Conservation (phyloP, 2,329 filamentous ascomycete species). For the Colletotrichum sp. region DNA sequence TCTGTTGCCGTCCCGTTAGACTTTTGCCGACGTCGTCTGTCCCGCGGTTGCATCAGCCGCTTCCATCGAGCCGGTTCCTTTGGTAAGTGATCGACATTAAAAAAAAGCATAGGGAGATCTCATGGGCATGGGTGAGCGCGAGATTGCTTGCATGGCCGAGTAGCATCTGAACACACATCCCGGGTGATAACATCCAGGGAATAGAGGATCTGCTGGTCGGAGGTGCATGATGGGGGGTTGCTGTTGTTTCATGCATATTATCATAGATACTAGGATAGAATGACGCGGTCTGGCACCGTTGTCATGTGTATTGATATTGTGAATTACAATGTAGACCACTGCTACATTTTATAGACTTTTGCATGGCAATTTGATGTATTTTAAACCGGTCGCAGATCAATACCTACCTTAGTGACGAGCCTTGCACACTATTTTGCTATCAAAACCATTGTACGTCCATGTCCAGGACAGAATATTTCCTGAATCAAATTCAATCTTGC, state of each 20-base stretch:
- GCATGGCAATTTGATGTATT: accelerated
- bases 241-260: neutral
- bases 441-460: accelerated
- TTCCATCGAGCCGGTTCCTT: neutral
- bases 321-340: neutral
- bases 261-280: neutral
- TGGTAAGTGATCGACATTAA: neutral
- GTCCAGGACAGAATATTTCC: no score
- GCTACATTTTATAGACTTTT: accelerated
- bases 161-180: neutral
- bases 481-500: no score
- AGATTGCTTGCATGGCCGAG: neutral
- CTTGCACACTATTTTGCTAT: no score
- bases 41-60: neutral
- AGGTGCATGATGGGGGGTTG: neutral
- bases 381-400: neutral
- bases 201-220: neutral
- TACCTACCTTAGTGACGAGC: no score
- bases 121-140: neutral
- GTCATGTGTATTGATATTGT: neutral
- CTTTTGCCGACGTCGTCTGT: neutral
- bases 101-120: neutral
- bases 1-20: neutral
- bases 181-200: neutral
- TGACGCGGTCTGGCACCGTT: neutral